A percentile compares a stretch with the other conserved stretches of the same genome.
Evolutionary conservation across 139 green algal species (phyloP).

Genomic region (Chlamydomonas eustigma): DNA sequence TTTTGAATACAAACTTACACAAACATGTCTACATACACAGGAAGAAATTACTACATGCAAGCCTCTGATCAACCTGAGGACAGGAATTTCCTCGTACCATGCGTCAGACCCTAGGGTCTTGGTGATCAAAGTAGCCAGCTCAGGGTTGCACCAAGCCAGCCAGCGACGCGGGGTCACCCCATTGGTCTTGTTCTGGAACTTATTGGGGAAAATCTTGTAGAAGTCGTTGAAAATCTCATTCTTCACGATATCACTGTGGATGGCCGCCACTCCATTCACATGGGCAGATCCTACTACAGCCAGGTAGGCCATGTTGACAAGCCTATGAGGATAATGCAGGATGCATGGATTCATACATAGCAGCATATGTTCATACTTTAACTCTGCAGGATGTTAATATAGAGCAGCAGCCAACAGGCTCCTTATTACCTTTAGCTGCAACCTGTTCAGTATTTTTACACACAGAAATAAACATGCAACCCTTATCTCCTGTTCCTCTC

Average conservation of each 20-base stretch:
- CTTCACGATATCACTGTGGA: slow-evolving; percentile 92
- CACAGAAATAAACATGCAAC: too few relatives aligned
- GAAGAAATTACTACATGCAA: too few relatives aligned
- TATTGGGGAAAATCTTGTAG: slow-evolving; percentile 61
- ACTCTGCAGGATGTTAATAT: too few relatives aligned
- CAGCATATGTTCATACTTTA: too few relatives aligned
- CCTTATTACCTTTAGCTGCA: too few relatives aligned
- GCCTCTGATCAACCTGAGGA: too few relatives aligned
- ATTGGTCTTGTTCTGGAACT: slow-evolving; percentile 99
- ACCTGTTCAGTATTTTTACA: too few relatives aligned
- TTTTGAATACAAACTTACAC: not conserved
- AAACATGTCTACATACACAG: not conserved
- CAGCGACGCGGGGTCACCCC: slow-evolving; percentile 94
- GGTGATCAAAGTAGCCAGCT: slow-evolving; percentile 83
- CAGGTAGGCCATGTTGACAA: slow-evolving; percentile 95
- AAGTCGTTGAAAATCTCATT: slow-evolving; percentile 80
- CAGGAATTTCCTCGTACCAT: slow-evolving; percentile 69
- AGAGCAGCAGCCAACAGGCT: too few relatives aligned
- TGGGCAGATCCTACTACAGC: slow-evolving; percentile 77
- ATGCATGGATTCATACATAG: too few relatives aligned
- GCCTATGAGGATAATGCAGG: too few relatives aligned
- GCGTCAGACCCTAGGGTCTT: slow-evolving; percentile 73
- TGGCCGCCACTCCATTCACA: slow-evolving; percentile 96
- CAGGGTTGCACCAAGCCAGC: slow-evolving; percentile 96
- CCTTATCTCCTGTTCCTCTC: too few relatives aligned